Evolutionary conservation across 805 yeast genomes (phyloP), one percentile per base, ranked within the genome.

Genomic region (Candida boleticola): DNA sequence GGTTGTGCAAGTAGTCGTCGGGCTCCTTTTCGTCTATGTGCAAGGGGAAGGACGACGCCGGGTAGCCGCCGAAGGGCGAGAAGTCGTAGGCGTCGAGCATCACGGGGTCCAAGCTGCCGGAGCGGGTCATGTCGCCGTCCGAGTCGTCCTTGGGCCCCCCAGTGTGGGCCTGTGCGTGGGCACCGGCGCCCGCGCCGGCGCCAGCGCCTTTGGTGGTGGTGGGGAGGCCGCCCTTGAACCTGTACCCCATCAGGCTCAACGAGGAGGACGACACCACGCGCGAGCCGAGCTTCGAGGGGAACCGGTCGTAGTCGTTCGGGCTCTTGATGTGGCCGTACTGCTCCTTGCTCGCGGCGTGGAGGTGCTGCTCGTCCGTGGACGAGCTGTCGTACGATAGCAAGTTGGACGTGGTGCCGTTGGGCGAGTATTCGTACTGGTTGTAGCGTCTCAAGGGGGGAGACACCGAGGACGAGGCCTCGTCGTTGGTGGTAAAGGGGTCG

Each of bases 51-150:
- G 89, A 81, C n/a, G 89, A 74, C 6, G 96, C 95, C 0, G 99
- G 98, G 62, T 87, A 92, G 13, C 98, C 98, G 40, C 98, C 99
- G 66, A 92, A 92, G 2, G 98, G 99, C 36, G 85, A 79, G 49
- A 82, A 82, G 55, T 85, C 93, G 18, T 29, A 38, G 5, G 16
- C n/a, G 7, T 35, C 38, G 4, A 19, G 17, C n/a, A 19, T 18
- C 9, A 29, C 11, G 11, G 35, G 35, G 9, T 16, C 22, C 11
- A 31, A 13, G 21, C 20, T 11, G 18, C 35, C n/a, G 18, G 13
- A n/a, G 10, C 22, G 22, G 11, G 21, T 17, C 13, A 6, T 7
- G 35, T 31, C 35, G 11, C 11, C 35, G 13, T 17, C 4, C 21
- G 22, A 16, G 6, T 11, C 35, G 11, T 19, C n/a, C 11, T 19